These are phyloP conservation scores for Xylaria palmicola DNA, from an alignment of 495 filamentous ascomycete species.

Conservation along the genomic window DNA sequence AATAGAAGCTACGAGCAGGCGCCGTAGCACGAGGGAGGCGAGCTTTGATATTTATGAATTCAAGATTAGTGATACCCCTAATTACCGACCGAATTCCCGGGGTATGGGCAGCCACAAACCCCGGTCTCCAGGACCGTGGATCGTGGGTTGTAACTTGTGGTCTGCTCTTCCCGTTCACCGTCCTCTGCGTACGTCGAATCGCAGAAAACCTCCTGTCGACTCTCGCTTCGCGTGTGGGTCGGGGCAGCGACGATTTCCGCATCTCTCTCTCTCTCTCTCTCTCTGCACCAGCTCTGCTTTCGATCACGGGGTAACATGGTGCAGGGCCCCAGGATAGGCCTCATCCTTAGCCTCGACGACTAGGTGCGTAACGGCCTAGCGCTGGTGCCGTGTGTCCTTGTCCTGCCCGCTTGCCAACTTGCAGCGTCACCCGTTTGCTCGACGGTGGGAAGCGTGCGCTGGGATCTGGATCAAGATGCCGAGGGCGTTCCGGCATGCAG, in stretches of 20 bases:
- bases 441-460: background rate
- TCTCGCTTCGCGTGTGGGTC: background rate
- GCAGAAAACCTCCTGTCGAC: no score
- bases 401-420: no score
- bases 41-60: constrained; percentile 7
- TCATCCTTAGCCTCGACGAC: background rate
- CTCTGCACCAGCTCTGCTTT: background rate
- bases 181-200: no score
- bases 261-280: no score
- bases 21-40: background rate
- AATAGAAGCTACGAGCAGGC: background rate
- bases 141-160: background rate
- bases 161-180: no score
- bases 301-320: background rate
- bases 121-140: background rate
- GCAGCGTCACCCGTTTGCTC: no score
- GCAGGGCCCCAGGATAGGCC: background rate
- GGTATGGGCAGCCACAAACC: constrained; percentile 1
- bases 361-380: background rate
- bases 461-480: background rate
- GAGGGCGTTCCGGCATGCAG: background rate
- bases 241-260: background rate
- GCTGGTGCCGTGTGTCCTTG: no score
- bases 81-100: constrained; percentile 8
- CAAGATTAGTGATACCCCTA: constrained; percentile 3